Base-by-base conservation (phyloP, 768 basidiomycete species). In the Suillus occidentalis region DNA sequence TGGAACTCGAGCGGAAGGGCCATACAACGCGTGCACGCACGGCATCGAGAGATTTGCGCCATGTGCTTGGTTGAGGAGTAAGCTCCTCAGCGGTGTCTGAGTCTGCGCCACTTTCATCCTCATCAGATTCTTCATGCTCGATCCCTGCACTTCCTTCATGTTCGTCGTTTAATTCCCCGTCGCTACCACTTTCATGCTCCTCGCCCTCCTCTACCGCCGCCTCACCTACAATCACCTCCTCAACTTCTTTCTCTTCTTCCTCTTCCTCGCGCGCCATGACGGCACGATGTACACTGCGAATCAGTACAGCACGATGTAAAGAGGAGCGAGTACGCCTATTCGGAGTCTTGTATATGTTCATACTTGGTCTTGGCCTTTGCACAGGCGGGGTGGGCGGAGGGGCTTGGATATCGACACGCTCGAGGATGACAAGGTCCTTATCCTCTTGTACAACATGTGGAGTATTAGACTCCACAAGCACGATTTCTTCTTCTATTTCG, bases 401-500 rank as follows among this genome's bases (percentile, higher is more conserved):
- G 12, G 70, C 71, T 10, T 65, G 68, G 0, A 72, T 72, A 73
- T 84, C 82, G n/a, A 90, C 83, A 61, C 88, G 85, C 71, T 92
- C 90, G 20, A 91, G 77, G 63, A 92, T 90, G 50, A 91, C 83
- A 42, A 91, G 84, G 64, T 90, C 90, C 60, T 79, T 81, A 39
- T 87, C 90, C 63, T 90, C 89, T 68, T 90, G 85, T 0, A 90
- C 83, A 8, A 91, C 89, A 18, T 84, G 83, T 4, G 89, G 89
- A 67, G 85, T 78, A 62, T 88, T 80, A 25, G 87, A 87, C 40
- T 90, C 85, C 0, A 89, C 89, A 4, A 91, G 80, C 1, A 89
- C 78, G 42, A 88, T 83, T 5, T 82, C 80, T 16, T 84, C 83
- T 53, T 81, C 80, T 13, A 82, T 80, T 36, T 79, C 77, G 2